A percentile compares a stretch with the other conserved stretches of the same genome.
Conservation (phyloP, 805 yeast species). For the Jamesozyma lodderae region DNA sequence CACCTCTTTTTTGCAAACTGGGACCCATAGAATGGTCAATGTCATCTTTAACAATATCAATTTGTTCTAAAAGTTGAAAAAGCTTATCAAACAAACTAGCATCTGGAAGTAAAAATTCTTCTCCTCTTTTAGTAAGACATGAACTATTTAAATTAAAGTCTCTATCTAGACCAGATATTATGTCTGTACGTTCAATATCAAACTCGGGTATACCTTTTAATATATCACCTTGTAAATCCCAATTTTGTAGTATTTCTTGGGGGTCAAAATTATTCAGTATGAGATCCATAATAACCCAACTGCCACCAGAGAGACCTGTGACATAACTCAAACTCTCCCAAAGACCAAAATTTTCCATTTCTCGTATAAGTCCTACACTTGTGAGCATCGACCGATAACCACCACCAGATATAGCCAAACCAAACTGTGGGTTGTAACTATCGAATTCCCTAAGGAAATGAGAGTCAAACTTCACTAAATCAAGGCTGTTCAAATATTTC, state of each 20-base stretch:
- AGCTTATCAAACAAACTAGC: conserved; percentile 14
- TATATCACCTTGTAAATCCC: conserved; percentile 41
- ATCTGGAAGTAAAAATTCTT: not conserved
- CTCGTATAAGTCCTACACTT: conserved; percentile 27
- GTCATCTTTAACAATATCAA: conserved; percentile 7
- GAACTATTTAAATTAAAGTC: too few relatives aligned
- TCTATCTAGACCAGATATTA: conserved; percentile 9
- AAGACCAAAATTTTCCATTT: conserved; percentile 33
- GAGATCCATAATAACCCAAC: conserved; percentile 54
- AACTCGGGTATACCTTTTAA: conserved; percentile 51
- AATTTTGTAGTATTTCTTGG: conserved; percentile 24
- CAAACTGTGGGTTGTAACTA: conserved; percentile 25
- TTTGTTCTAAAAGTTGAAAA: conserved; percentile 13
- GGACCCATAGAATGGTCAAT: not conserved
- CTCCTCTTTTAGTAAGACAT: not conserved
- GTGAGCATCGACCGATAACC: conserved; percentile 32
- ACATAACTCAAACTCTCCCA: conserved; percentile 48
- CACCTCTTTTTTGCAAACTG: conserved; percentile 9
- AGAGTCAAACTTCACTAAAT: conserved; percentile 31
- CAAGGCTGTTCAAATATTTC: conserved; percentile 25
- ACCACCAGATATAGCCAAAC: conserved; percentile 33
- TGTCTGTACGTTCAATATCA: conserved; percentile 29
- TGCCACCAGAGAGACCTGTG: conserved; percentile 64
- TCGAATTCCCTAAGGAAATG: conserved; percentile 16
- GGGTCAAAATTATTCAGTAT: conserved; percentile 33